Conservation (phyloP, 2,329 filamentous ascomycete genomes). For the Penicillium sp. region DNA sequence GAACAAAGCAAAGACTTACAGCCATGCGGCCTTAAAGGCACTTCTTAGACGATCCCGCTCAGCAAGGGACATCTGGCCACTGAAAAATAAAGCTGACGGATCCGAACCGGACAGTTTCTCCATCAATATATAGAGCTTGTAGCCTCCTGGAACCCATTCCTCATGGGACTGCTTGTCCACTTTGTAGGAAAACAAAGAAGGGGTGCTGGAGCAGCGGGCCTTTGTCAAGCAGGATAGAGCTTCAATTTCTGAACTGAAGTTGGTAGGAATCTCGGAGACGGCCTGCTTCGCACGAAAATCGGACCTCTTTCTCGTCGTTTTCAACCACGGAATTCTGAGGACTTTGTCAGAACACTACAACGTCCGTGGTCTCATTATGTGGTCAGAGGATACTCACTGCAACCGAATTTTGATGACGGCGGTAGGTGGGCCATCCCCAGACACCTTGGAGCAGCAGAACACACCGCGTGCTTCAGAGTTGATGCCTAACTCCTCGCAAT, state of each 20-base stretch:
- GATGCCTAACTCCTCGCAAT: not conserved
- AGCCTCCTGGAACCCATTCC: conserved; percentile 1
- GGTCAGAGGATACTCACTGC: not conserved
- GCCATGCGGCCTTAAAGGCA: not conserved
- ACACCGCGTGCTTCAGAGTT: not conserved
- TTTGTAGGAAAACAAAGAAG: not conserved
- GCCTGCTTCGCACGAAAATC: not conserved
- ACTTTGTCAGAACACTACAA: too few species aligned
- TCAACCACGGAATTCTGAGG: not conserved
- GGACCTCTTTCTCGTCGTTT: not conserved
- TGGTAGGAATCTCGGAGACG: not conserved
- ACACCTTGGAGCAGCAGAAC: not conserved
- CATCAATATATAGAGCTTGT: conserved; percentile 2
- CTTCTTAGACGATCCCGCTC: not conserved
- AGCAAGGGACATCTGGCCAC: not conserved
- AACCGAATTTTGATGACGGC: conserved; percentile 2
- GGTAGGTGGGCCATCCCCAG: not conserved
- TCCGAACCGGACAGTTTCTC: not conserved
- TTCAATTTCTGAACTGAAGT: not conserved
- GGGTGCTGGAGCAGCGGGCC: conserved; percentile 1
- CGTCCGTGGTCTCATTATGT: too few species aligned
- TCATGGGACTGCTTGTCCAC: not conserved
- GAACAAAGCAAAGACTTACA: not conserved
- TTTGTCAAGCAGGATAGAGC: conserved; percentile 1
- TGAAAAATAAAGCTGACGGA: not conserved